Evolutionary conservation across 2,329 filamentous ascomycete genomes (phyloP).

Genomic region (Pseudocercospora ulei): DNA sequence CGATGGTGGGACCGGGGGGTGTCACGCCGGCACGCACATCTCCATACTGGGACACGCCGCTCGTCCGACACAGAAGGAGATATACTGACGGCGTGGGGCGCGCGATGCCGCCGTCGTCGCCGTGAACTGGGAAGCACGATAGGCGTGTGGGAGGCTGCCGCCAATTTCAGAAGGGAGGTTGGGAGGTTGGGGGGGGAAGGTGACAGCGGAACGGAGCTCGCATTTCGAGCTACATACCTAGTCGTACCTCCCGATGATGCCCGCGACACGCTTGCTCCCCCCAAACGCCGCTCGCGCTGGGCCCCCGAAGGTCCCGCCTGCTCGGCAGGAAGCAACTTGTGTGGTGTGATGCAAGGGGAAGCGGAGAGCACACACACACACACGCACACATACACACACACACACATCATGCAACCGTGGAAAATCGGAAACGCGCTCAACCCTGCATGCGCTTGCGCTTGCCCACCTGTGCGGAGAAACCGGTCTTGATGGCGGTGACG

Average conservation of each 20-base stretch:
- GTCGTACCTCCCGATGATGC: conserved; percentile 2
- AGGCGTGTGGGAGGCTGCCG: too few species aligned
- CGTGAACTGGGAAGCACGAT: too few species aligned
- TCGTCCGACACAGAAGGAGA: too few species aligned
- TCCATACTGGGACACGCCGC: too few species aligned
- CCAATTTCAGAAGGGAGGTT: too few species aligned
- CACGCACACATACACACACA: too few species aligned
- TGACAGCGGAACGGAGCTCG: conserved; percentile 3
- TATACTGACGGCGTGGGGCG: too few species aligned
- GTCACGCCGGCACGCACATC: too few species aligned
- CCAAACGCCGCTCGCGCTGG: conserved; percentile 5
- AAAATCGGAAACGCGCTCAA: conserved; percentile 28
- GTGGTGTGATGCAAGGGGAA: conserved; percentile 6
- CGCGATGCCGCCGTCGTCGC: too few species aligned
- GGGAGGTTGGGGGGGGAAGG: too few species aligned
- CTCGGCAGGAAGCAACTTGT: conserved; percentile 1
- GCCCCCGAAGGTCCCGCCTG: conserved; percentile 6
- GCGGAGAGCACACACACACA: conserved; percentile 2
- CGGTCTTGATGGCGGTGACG: conserved; percentile 97
- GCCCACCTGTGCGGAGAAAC: conserved; percentile 99
- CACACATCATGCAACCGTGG: too few species aligned
- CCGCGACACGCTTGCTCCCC: conserved; percentile 3
- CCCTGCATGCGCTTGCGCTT: conserved; percentile 81
- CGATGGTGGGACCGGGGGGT: too few species aligned
- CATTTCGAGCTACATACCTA: conserved; percentile 4